Evolutionary conservation across 495 filamentous ascomycete genomes (phyloP).

Genomic region (Podospora pseudopauciseta): DNA sequence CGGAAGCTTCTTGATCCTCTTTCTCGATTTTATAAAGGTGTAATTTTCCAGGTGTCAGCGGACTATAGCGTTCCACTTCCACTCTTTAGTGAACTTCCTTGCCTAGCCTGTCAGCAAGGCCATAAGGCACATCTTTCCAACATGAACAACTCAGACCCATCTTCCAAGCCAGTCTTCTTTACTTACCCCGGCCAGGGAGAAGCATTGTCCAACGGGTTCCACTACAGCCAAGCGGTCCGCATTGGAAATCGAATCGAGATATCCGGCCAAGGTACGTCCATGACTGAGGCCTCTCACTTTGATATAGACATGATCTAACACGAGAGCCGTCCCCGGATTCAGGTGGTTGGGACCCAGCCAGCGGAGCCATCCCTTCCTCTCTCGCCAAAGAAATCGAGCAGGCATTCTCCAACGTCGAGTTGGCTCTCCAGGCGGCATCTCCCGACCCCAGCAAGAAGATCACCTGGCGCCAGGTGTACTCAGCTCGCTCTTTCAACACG

Average conservation of each 20-base stretch:
- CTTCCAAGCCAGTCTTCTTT: conserved; percentile 21
- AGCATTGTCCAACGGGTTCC: neutral
- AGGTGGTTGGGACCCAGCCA: conserved; percentile 21
- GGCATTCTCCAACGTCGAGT: conserved; percentile 20
- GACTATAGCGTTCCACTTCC: too few relatives aligned
- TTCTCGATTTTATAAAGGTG: neutral
- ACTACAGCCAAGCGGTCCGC: conserved; percentile 16
- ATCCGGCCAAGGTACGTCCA: conserved; percentile 11
- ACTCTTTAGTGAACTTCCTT: too few relatives aligned
- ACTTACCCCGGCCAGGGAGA: conserved; percentile 36
- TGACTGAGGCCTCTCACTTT: neutral
- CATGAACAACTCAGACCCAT: neutral
- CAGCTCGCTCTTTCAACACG: conserved; percentile 10
- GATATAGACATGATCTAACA: neutral
- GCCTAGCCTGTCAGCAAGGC: neutral
- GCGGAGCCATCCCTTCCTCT: conserved; percentile 8
- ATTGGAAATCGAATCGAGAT: conserved; percentile 12
- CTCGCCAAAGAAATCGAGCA: conserved; percentile 17
- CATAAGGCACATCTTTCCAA: neutral
- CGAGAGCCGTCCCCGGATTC: neutral
- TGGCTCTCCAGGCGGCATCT: conserved; percentile 14
- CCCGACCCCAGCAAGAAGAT: neutral
- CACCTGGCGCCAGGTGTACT: conserved; percentile 19
- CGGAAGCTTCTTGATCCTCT: too few relatives aligned
- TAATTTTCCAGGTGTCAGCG: too few relatives aligned